Conservation (phyloP, 768 basidiomycete species). For the Lactarius pseudohatsudake region DNA sequence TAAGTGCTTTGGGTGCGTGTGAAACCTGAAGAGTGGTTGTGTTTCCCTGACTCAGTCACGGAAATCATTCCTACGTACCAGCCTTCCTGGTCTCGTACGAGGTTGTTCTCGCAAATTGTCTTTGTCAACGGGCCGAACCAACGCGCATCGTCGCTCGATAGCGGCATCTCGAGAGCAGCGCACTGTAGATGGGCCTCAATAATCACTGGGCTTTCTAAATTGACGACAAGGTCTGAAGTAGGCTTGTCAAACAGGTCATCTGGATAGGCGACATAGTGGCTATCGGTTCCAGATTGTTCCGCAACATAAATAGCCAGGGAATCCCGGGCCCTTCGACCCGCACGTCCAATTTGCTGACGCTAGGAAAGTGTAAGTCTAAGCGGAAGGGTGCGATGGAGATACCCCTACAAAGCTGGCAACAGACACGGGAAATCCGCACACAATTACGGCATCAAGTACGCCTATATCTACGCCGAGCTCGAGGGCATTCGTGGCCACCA, state of each 20-base stretch:
- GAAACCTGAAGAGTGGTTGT: slow-evolving; percentile 55
- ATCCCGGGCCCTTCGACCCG: slow-evolving; percentile 78
- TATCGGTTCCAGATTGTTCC: slow-evolving; percentile 67
- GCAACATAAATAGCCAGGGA: slow-evolving; percentile 74
- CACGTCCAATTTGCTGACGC: slow-evolving; percentile 89
- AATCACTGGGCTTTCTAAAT: slow-evolving; percentile 70
- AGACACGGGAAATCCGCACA: slow-evolving; percentile 80
- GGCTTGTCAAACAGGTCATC: slow-evolving; percentile 65
- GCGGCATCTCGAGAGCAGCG: slow-evolving; percentile 82
- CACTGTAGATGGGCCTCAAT: slow-evolving; percentile 88
- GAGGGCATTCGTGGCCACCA: slow-evolving; percentile 86
- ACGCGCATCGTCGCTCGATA: slow-evolving; percentile 58
- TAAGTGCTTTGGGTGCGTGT: slow-evolving; percentile 74
- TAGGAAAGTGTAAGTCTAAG: slow-evolving; percentile 34
- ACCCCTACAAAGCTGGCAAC: slow-evolving; percentile 75
- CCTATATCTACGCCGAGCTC: slow-evolving; percentile 93
- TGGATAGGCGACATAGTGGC: slow-evolving; percentile 69
- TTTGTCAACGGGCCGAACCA: slow-evolving; percentile 71
- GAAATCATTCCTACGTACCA: slow-evolving; percentile 49
- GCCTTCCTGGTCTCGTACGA: slow-evolving; percentile 72
- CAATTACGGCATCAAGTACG: slow-evolving; percentile 83
- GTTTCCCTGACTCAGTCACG: background rate
- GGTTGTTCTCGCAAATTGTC: slow-evolving; percentile 57
- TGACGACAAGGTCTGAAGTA: slow-evolving; percentile 63
- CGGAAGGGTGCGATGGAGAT: no score